Evolutionary conservation across 169 alveolate genomes (phyloP).

Genomic region (Babesia bovis): DNA sequence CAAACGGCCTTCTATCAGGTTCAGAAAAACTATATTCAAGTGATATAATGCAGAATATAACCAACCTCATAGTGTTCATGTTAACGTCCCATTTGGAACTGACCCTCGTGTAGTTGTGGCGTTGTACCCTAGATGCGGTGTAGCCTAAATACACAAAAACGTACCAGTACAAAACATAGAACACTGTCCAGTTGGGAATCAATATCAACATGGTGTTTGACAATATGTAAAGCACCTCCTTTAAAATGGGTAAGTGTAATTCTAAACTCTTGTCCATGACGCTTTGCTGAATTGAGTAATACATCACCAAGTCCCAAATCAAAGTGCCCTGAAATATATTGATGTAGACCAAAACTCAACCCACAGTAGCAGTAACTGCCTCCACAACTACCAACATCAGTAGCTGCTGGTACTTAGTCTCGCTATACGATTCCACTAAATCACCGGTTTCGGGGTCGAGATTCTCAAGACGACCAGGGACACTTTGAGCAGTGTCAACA

Average conservation of each 20-base stretch:
- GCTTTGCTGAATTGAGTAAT: slow-evolving; percentile 29
- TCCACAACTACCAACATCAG: slow-evolving; percentile 51
- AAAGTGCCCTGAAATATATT: slow-evolving; percentile 36
- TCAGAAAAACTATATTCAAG: slow-evolving; percentile 25
- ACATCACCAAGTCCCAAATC: slow-evolving; percentile 50
- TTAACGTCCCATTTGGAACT: slow-evolving; percentile 60
- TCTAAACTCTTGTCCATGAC: slow-evolving; percentile 11
- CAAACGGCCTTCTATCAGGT: background rate
- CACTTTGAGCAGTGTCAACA: background rate
- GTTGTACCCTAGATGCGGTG: slow-evolving; percentile 46
- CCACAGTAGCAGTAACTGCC: slow-evolving; percentile 44
- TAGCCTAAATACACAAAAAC: background rate
- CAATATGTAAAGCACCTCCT: slow-evolving; percentile 42
- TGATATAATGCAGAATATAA: background rate
- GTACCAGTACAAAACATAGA: slow-evolving; percentile 66
- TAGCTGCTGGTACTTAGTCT: slow-evolving; percentile 56
- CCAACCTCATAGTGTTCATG: slow-evolving; percentile 36
- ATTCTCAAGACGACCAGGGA: slow-evolving; percentile 2
- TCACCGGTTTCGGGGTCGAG: slow-evolving; percentile 28
- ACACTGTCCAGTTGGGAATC: slow-evolving; percentile 66
- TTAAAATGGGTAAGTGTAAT: slow-evolving; percentile 48
- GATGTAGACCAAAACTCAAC: background rate
- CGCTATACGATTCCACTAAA: slow-evolving; percentile 48
- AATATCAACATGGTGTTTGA: slow-evolving; percentile 51
- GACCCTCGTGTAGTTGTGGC: slow-evolving; percentile 43